These are phyloP conservation scores for Sporisorium graminicola DNA, from an alignment of 1,284 basidiomycete species.

Conservation along the genomic window DNA sequence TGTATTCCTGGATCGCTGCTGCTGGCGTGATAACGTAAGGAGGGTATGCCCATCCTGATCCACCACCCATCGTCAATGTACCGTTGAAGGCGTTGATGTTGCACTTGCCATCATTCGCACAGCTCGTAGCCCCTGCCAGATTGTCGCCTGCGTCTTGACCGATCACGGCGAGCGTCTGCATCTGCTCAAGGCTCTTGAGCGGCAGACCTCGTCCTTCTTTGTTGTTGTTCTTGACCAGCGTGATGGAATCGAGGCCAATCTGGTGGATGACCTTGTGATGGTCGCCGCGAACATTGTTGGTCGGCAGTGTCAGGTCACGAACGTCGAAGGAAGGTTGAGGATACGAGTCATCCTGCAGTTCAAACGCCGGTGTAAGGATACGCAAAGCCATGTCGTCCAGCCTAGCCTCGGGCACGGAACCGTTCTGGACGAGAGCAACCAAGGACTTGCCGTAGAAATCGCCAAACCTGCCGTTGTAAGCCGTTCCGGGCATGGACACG, in stretches of 20 bases:
- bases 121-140: slow-evolving; percentile 34
- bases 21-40: slow-evolving; percentile 53
- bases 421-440: slow-evolving; percentile 77
- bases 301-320: slow-evolving; percentile 27
- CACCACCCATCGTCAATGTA: slow-evolving; percentile 65
- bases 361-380: slow-evolving; percentile 60
- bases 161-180: slow-evolving; percentile 38
- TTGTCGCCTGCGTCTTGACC: slow-evolving; percentile 46
- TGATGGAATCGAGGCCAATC: slow-evolving; percentile 54
- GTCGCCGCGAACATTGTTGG: slow-evolving; percentile 55
- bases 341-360: slow-evolving; percentile 43
- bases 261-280: slow-evolving; percentile 55
- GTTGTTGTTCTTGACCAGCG: slow-evolving; percentile 60
- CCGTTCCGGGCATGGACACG: slow-evolving; percentile 70
- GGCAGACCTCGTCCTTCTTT: slow-evolving; percentile 33
- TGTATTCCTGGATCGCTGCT: slow-evolving; percentile 41
- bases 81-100: slow-evolving; percentile 47
- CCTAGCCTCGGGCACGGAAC: slow-evolving; percentile 77
- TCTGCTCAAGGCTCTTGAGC: slow-evolving; percentile 27
- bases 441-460: slow-evolving; percentile 72
- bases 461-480: slow-evolving; percentile 37
- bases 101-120: slow-evolving; percentile 30
- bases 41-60: slow-evolving; percentile 71
- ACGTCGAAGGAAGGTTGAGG: slow-evolving; percentile 50
- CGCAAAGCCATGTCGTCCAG: slow-evolving; percentile 70